Base-by-base conservation (phyloP, 306 rosid species). In the Vicia villosa region DNA sequence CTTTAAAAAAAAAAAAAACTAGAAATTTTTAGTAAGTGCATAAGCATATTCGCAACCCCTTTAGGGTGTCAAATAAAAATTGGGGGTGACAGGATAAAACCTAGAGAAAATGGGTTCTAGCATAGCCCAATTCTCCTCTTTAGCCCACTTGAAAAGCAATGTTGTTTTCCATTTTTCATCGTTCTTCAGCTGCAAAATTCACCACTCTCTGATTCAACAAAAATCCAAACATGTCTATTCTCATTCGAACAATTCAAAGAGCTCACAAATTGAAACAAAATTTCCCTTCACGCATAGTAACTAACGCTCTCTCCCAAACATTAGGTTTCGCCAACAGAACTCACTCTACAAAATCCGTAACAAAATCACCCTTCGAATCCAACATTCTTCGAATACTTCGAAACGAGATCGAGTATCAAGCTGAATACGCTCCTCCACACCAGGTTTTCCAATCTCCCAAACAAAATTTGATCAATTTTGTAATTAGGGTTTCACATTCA, bases 321-420 rank as follows among this genome's bases (percentile, higher is more conserved):
- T 24, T 43, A n/a, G 54, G 30, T 67, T 49, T 70, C 13, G 63
- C 54, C 16, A 32, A 36, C 77, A 83, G 79, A 40, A 62, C 56
- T 6, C 74, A 64, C 65, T 57, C 56, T 17, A 50, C 82, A 42
- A 76, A 83, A n/a, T 68, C 86, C 30, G 10, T 62, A 13, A 5
- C 81, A 47, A 84, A 79, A 63, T 93, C 98, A 54, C 94, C 88
- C 12, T 70, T 90, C 78, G 84, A 86, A 15, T 80, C 91, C 10
- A 88, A 84, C 87, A 82, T 88, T 45, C 54, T 88, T 50, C 78
- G 96, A 78, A 74, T 88, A 15, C 87, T 90, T n/a, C 80, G 80
- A 6, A 83, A 79, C 70, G 96, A 90, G 69, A 83, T 88, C 20
- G 79, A 79, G 68, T 86, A 81, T 80, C 90, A 81, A 36, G 68